Evolutionary conservation across 805 yeast species (phyloP), one percentile per base, ranked within the genome.

Genomic region (Lachancea kluyveri): DNA sequence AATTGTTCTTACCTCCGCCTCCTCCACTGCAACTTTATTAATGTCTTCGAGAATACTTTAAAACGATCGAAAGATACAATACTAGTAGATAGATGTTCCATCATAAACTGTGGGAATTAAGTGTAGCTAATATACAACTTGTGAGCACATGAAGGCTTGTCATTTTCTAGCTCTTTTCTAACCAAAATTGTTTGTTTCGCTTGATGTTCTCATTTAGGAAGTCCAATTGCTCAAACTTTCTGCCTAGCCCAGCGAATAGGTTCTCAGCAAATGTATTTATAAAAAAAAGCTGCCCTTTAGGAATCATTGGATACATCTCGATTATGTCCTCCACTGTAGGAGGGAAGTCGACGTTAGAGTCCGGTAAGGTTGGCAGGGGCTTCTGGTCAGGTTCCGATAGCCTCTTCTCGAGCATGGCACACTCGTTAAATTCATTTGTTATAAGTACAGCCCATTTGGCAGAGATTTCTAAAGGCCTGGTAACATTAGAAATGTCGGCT

Each of bases 401-500:
- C 24, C 54, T 52, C 15, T 57, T 52, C 36, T 78, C 79, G 20
- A 87, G 62, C 21, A 50, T 54, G 4, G 68, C 61, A 38, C 85
- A 74, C 51, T 83, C 88, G 26, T 66, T 68, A 45, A 87, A 84
- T 57, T 88, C 96, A 40, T 82, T 63, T 1, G 80, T 70, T 24
- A 88, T 67, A n/a, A 79, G 74, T 40, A 73, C 62, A 4, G 95
- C 96, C 96, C 96, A 88, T 59, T 80, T 78, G 1, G 84, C 72
- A 14, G 90, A 79, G 3, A 85, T 74, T 21, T 70, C 62, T 36
- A 84, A 62, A 4, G 88, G 86, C 39, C 97, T 65, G 7, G 95
- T 76, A 14, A 88, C 96, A 54, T 92, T 92, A 17, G 95, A 84
- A 27, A 92, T 86, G 60, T 92, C 98, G 3, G 97, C 96, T 57